Base-by-base conservation (phyloP, 768 basidiomycete species). In the Crepidotus variabilis region DNA sequence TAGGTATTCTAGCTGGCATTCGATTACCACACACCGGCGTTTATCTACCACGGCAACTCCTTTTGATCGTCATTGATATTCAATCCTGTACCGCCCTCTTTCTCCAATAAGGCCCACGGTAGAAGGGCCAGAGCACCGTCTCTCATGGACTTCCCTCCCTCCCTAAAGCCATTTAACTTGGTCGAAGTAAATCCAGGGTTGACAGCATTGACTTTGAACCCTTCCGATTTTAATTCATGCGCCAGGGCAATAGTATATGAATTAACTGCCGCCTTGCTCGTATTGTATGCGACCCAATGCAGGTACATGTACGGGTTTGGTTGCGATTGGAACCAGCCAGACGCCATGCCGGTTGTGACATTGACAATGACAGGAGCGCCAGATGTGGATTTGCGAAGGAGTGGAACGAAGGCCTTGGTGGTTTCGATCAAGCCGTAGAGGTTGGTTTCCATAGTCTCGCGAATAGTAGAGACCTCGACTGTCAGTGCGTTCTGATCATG, bases 191-290 rank as follows among this genome's bases (percentile, higher is more conserved):
- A n/a, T n/a, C n/a, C n/a, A n/a, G n/a, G n/a, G n/a, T n/a, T n/a
- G n/a, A n/a, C n/a, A n/a, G n/a, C n/a, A n/a, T n/a, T n/a, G n/a
- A n/a, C n/a, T n/a, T n/a, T n/a, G n/a, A n/a, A 84, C 21, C 67
- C 67, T 55, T 76, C 72, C 20, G 67, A 60, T 2, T 75, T 77
- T 72, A 87, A 77, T 67, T 88, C 86, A 14, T 81, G 77, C 1
- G 87, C 84, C 18, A 89, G 71, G 1, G 80, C 81, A 55, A 82
- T 83, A 0, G 77, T 72, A 51, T 88, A 80, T 45, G 80, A 79
- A 47, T 85, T 83, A 0, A 81, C 83, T 7, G 88, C 88, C 0
- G 82, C 86, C 71, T 89, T 89, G 57, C 82, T 85, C 1, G 86
- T 83, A 61, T 88, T 88, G 65, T 88, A 89, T 7, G 77, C 78